phyloP scores from a whole-genome alignment of 2,329 filamentous ascomycete genomes.

The Raffaelea ambrosiae region DNA sequence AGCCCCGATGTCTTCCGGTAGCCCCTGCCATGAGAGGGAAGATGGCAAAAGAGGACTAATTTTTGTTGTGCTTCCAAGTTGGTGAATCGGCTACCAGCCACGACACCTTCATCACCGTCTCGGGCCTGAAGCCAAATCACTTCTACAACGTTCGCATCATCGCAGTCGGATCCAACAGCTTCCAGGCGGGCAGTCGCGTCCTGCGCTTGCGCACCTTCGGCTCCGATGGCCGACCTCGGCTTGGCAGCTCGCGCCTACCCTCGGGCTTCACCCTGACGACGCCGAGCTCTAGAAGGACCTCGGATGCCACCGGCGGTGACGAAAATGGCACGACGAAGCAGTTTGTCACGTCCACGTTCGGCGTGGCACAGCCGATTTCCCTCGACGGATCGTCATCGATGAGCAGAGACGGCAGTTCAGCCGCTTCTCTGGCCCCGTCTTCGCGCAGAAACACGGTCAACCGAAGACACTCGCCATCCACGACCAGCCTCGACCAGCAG shows the following conservation, averaged over 20 bases:
- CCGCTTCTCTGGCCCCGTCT: constrained; percentile 10
- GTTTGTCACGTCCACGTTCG: constrained; percentile 11
- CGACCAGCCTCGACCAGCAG: constrained; percentile 44
- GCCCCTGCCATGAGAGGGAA: not conserved
- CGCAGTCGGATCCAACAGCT: constrained; percentile 83
- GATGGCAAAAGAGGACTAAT: not conserved
- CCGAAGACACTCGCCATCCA: constrained; percentile 67
- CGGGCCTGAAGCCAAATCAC: constrained; percentile 73
- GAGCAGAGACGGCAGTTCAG: constrained; percentile 53
- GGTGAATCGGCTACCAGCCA: constrained; percentile 70
- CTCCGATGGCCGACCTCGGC: constrained; percentile 53
- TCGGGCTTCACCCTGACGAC: constrained; percentile 47
- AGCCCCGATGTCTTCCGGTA: not conserved
- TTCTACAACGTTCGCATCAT: constrained; percentile 94
- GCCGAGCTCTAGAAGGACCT: constrained; percentile 24
- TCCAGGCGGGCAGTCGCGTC: constrained; percentile 79
- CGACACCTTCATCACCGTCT: constrained; percentile 86
- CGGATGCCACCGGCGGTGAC: constrained; percentile 36
- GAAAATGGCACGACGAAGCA: constrained; percentile 30
- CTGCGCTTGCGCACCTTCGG: constrained; percentile 74
- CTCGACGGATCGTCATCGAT: constrained; percentile 33
- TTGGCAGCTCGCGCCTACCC: constrained; percentile 47
- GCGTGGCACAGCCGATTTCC: constrained; percentile 5
- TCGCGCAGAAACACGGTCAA: constrained; percentile 60
- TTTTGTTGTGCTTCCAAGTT: constrained; percentile 37